Conservation (phyloP, 2,329 filamentous ascomycete species). For the Bipolaris zeicola region DNA sequence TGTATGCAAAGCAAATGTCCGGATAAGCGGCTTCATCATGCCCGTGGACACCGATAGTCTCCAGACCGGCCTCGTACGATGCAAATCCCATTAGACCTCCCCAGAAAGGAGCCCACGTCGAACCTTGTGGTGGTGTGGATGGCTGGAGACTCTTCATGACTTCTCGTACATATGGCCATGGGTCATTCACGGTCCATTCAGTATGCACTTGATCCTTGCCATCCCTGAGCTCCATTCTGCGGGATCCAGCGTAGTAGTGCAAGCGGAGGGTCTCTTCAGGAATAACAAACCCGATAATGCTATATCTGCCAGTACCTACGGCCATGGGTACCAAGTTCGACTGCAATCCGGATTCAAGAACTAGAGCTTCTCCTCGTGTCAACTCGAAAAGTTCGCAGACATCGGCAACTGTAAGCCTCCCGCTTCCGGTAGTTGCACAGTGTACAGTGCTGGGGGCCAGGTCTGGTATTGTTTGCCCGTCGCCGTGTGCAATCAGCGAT, state of each 20-base stretch:
- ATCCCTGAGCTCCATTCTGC: conserved; percentile 36
- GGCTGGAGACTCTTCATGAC: conserved; percentile 48
- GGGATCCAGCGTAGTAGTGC: conserved; percentile 40
- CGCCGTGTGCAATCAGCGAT: conserved; percentile 35
- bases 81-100: conserved; percentile 85
- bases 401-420: conserved; percentile 43
- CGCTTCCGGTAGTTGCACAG: conserved; percentile 43
- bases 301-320: conserved; percentile 66
- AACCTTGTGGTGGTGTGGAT: conserved; percentile 27
- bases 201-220: conserved; percentile 36
- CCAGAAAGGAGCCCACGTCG: conserved; percentile 66
- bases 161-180: conserved; percentile 50
- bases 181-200: conserved; percentile 34
- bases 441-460: conserved; percentile 40
- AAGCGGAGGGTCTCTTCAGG: conserved; percentile 54
- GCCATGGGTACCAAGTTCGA: conserved; percentile 48
- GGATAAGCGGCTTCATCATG: conserved; percentile 54
- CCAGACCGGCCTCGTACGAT: conserved; percentile 81
- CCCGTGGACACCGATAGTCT: conserved; percentile 59
- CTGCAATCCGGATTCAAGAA: conserved; percentile 57
- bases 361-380: conserved; percentile 45
- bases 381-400: conserved; percentile 47
- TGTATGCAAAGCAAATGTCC: conserved; percentile 77
- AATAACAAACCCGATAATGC: conserved; percentile 73
- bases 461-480: conserved; percentile 27